A percentile compares a stretch with the other conserved stretches of the same genome.
These are phyloP conservation scores for Pichiaceae sp. DNA, from an alignment of 1,139 yeast species.

Conservation along the genomic window DNA sequence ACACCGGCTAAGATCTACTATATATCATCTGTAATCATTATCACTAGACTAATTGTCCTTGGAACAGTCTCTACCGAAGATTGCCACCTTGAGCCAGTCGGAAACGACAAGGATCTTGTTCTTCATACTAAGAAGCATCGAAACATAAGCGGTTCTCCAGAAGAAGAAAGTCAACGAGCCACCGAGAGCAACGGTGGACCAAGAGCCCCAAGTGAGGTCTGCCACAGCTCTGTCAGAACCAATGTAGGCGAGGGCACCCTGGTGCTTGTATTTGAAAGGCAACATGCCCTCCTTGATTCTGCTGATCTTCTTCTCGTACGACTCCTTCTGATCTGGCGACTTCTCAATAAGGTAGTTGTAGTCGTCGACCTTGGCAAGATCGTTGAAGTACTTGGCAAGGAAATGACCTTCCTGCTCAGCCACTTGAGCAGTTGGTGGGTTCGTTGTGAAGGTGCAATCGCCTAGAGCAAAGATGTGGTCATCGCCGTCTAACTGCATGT, in stretches of 20 bases:
- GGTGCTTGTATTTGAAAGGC: constrained; percentile 44
- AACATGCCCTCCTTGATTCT: constrained; percentile 27
- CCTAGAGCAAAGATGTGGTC: constrained; percentile 47
- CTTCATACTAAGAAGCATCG: constrained; percentile 52
- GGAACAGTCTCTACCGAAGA: constrained; percentile 57
- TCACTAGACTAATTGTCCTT: constrained; percentile 31
- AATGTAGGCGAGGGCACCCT: constrained; percentile 55
- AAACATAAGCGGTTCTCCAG: constrained; percentile 58
- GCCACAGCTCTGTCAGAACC: constrained; percentile 61
- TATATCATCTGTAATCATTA: constrained; percentile 2
- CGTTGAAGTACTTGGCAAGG: constrained; percentile 43
- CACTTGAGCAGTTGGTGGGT: constrained; percentile 58
- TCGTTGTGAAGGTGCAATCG: constrained; percentile 55
- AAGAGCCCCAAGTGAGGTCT: constrained; percentile 47
- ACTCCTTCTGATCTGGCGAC: constrained; percentile 12
- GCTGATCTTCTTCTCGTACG: constrained; percentile 15
- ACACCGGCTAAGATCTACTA: constrained; percentile 21
- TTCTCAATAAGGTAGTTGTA: constrained; percentile 24
- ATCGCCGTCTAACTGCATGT: constrained; percentile 45
- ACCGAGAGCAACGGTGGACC: constrained; percentile 45
- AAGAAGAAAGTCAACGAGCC: constrained; percentile 52
- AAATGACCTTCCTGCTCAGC: constrained; percentile 55
- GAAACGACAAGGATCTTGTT: constrained; percentile 48
- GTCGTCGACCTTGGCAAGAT: constrained; percentile 41
- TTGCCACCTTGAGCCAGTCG: constrained; percentile 49